Percentiles rank a stretch among this genome's conserved stretches.
Evolutionary conservation across 2,329 filamentous ascomycete genomes (phyloP).

Genomic region (Lomentospora prolificans): DNA sequence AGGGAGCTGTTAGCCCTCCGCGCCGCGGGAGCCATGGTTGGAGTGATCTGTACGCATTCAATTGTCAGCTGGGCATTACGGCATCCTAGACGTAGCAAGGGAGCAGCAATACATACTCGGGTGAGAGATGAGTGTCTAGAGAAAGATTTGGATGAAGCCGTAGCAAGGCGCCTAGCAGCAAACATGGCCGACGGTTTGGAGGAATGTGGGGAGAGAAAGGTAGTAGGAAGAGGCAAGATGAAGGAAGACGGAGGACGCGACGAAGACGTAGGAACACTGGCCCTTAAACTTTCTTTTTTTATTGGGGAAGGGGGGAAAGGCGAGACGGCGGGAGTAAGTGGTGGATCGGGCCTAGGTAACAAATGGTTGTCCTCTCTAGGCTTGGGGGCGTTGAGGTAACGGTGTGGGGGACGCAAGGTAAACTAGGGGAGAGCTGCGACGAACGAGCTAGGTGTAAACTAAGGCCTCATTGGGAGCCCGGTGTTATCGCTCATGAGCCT

Average conservation of each 20-base stretch:
- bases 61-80: conserved; percentile 7
- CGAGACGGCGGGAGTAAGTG: too few species aligned
- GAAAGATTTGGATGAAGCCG: conserved; percentile 1
- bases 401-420: not conserved
- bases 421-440: too few species aligned
- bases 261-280: conserved; percentile 2
- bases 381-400: not conserved
- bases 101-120: not conserved
- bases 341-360: too few species aligned
- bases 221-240: too few species aligned
- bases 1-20: conserved; percentile 49
- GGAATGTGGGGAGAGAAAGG: conserved; percentile 6
- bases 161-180: conserved; percentile 8
- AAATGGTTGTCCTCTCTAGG: too few species aligned
- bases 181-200: conserved; percentile 10
- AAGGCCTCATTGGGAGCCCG: too few species aligned
- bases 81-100: not conserved
- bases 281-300: not conserved
- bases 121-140: not conserved
- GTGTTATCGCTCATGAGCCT: not conserved
- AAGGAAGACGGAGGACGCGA: not conserved
- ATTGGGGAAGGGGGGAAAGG: too few species aligned
- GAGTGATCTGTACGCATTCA: conserved; percentile 17
- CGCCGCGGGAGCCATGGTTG: conserved; percentile 42
- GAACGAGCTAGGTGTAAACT: not conserved